Base-by-base conservation (phyloP, 2,329 filamentous ascomycete genomes). In the Nemania serpens region DNA sequence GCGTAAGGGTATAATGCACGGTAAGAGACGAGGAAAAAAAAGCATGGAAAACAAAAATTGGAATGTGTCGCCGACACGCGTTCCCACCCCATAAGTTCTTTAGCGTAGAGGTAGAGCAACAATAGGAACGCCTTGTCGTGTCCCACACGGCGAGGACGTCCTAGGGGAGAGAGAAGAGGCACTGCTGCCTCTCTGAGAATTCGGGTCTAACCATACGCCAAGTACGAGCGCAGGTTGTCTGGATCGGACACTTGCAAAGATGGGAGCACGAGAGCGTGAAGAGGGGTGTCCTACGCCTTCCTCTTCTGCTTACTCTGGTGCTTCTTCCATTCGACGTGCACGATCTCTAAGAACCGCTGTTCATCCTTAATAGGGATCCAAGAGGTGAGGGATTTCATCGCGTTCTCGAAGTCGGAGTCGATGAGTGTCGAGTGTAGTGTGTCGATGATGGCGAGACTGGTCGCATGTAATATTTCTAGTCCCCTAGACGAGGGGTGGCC, bases 341-440 rank as follows among this genome's bases (percentile, higher is more conserved):
- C 88, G 60, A 97, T 91, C 70, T 88, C 89, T 91, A 99, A 96
- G 70, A 99, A 82, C 59, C 96, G 77, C 74, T 98, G 93, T 72
- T 97, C 92, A 70, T 99, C 94, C 76, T 92, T 92, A 74, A 99
- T 89, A 18, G 94, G 93, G 46, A 98, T 89, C 87, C 91, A 97
- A 58, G 90, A 93, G 33, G 95, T 98, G 64, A 99, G 81, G 7
- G 93, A 90, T 79, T 97, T 98, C 95, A 99, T 99, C 48, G 91
- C 91, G 71, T 96, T 96, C 75, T 99, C 95, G 75, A 98, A 99
- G 74, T 99, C 95, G 17, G 91, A 92, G 70, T 96, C 93, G 5
- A 97, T 81, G 34, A 99, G 82, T 53, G 96, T 91, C 64, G 97
- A 91, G 39, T 91, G 84, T 67, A 95, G 91, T 17, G 92, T 93